Base-by-base conservation (phyloP, 176 grass and related monocot genomes). In the Lolium perenne region DNA sequence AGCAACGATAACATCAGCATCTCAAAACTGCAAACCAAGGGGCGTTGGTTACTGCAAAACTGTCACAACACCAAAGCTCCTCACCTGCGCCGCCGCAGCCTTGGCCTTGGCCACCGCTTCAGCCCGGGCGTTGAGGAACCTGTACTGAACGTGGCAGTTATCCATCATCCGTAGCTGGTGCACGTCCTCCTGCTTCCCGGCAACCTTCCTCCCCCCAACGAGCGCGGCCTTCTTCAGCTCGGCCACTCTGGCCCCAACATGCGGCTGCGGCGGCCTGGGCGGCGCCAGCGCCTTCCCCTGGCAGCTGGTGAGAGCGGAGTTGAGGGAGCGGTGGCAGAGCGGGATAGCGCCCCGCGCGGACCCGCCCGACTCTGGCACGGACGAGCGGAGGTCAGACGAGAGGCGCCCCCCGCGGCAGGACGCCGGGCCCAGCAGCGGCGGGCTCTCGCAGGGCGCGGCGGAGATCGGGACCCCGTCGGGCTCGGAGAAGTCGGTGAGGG, bases 221-320 rank as follows among this genome's bases (percentile, higher is more conserved):
- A 84, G 0, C 1, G 50, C 40, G 1, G 57, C 77, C 86, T 90
- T 95, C 78, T 85, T 95, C 55, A 88, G 18, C 38, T 92, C 97
- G 0, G 87, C 41, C 20, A 38, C 62, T 49, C 87, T 95, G 15
- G 77, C 3, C 17, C 81, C 86, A 35, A 35, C 32, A 20, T 84
- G 94, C 17, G 90, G 94, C 18, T 95, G 97, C 6, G 92, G 97
- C 8, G 97, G 97, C 71, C 84, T 95, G 9, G 71, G 74, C 2
- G 85, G 25, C 9, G 71, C 32, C 13, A 84, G 32, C 8, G 46
- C 12, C 78, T 91, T 94, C 55, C 50, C 48, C 11, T 82, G 92
- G 61, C 84, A 89, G 70, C 84, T 56, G 10, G 88, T 88, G 12
- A 98, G 53, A 2, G 90, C 92, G 0, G 94, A 92, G 79, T 92